Conservation (phyloP, 306 rosid species). For the Quercus robur region DNA sequence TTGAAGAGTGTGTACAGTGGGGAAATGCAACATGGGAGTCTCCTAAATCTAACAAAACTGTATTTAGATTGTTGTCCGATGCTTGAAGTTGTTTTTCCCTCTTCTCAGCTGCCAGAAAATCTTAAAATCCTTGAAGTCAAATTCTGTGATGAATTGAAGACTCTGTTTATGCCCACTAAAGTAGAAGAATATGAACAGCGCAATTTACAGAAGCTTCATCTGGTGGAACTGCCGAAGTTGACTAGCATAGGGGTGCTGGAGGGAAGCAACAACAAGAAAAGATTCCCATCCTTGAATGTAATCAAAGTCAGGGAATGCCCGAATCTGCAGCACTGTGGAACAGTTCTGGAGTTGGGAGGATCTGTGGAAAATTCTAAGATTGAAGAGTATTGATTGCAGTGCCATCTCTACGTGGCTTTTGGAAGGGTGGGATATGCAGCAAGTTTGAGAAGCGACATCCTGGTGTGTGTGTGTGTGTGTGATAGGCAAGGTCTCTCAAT, state of each 20-base stretch:
- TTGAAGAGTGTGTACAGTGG: conserved; percentile 13
- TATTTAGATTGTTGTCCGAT: too few relatives aligned
- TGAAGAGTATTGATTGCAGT: background rate
- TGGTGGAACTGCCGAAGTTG: conserved; percentile 32
- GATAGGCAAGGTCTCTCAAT: too few relatives aligned
- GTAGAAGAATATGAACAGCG: background rate
- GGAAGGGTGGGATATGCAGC: too few relatives aligned
- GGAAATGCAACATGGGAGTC: background rate
- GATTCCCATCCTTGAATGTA: background rate
- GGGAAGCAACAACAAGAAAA: background rate
- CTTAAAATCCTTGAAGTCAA: conserved; percentile 22
- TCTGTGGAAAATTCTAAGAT: background rate
- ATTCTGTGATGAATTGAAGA: conserved; percentile 33
- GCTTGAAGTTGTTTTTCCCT: too few relatives aligned
- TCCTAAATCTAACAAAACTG: conserved; percentile 12
- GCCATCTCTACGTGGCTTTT: background rate
- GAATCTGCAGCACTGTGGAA: fast-evolving
- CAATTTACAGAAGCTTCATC: conserved; percentile 10
- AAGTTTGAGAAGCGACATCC: too few relatives aligned
- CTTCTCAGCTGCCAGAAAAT: too few relatives aligned
- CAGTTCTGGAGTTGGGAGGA: background rate
- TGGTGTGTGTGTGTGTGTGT: too few relatives aligned
- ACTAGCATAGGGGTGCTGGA: conserved; percentile 1
- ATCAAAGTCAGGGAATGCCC: background rate
- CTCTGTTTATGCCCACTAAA: background rate